Percentiles rank a stretch among this genome's conserved stretches.
phyloP scores from a whole-genome alignment of 2,329 filamentous ascomycete genomes.

The Paraphaeosphaeria minitans region DNA sequence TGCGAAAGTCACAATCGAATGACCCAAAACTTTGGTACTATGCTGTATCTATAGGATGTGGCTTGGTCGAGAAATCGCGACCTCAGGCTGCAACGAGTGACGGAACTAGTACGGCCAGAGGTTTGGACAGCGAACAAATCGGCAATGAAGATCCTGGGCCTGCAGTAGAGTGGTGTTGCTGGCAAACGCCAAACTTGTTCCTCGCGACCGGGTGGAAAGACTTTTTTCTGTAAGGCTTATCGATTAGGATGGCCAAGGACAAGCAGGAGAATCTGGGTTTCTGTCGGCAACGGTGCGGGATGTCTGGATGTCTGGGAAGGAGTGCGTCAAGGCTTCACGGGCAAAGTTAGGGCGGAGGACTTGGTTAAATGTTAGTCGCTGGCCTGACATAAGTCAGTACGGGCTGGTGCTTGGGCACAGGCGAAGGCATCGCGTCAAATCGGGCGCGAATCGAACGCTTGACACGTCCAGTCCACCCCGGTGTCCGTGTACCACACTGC shows the following conservation, averaged over 20 bases:
- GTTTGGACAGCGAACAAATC: constrained; percentile 26
- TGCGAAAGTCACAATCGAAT: neutral
- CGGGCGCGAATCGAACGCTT: constrained; percentile 32
- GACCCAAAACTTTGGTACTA: constrained; percentile 1
- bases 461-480: constrained; percentile 15
- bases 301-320: constrained; percentile 4
- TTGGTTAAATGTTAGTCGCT: constrained; percentile 34
- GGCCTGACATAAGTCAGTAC: constrained; percentile 17
- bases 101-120: constrained; percentile 10
- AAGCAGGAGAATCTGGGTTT: constrained; percentile 3
- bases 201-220: constrained; percentile 22
- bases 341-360: constrained; percentile 24
- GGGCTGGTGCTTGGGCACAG: constrained; percentile 24
- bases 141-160: constrained; percentile 17
- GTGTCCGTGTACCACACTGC: constrained; percentile 9
- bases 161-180: constrained; percentile 22
- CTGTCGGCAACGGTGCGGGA: neutral
- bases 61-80: neutral
- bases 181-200: constrained; percentile 25
- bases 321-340: constrained; percentile 11
- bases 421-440: constrained; percentile 9
- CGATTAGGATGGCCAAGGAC: constrained; percentile 25
- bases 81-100: constrained; percentile 19
- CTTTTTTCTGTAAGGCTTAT: constrained; percentile 22
- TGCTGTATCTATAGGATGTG: constrained; percentile 9